A percentile compares a stretch with the other conserved stretches of the same genome.
Evolutionary conservation across 495 filamentous ascomycete species (phyloP).

Genomic region (Xylaria nigripes): DNA sequence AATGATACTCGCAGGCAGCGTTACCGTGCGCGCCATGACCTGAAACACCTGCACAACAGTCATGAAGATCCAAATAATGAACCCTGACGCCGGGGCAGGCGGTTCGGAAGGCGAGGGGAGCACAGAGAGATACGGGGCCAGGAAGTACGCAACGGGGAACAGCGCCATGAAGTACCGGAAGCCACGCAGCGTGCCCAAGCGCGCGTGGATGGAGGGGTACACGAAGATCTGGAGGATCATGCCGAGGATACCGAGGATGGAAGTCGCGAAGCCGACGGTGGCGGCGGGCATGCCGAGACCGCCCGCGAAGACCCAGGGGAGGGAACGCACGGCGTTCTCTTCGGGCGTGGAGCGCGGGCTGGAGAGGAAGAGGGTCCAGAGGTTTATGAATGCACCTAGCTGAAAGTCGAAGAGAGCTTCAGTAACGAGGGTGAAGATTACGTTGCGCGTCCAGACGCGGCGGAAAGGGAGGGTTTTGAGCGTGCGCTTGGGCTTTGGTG

Average conservation of each 20-base stretch:
- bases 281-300: constrained; percentile 69
- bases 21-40: constrained; percentile 70
- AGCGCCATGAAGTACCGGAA: constrained; percentile 62
- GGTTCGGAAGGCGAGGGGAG: constrained; percentile 53
- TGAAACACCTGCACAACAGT: constrained; percentile 60
- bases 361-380: constrained; percentile 79
- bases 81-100: constrained; percentile 56
- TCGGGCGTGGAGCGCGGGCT: constrained; percentile 57
- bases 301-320: constrained; percentile 69
- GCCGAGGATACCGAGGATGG: constrained; percentile 67
- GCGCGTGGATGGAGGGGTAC: constrained; percentile 60
- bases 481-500: constrained; percentile 3
- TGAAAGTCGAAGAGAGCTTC: constrained; percentile 68
- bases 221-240: constrained; percentile 71
- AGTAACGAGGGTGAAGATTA: constrained; percentile 54
- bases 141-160: constrained; percentile 66
- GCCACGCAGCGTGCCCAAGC: constrained; percentile 58
- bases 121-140: constrained; percentile 65
- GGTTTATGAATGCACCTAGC: constrained; percentile 72
- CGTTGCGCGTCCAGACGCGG: constrained; percentile 72
- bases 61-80: constrained; percentile 63
- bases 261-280: constrained; percentile 66
- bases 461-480: constrained; percentile 53
- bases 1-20: constrained; percentile 67
- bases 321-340: constrained; percentile 19